A percentile compares a stretch with the other conserved stretches of the same genome.
phyloP scores from a whole-genome alignment of 345 rosid species.

The Salix dunnii region DNA sequence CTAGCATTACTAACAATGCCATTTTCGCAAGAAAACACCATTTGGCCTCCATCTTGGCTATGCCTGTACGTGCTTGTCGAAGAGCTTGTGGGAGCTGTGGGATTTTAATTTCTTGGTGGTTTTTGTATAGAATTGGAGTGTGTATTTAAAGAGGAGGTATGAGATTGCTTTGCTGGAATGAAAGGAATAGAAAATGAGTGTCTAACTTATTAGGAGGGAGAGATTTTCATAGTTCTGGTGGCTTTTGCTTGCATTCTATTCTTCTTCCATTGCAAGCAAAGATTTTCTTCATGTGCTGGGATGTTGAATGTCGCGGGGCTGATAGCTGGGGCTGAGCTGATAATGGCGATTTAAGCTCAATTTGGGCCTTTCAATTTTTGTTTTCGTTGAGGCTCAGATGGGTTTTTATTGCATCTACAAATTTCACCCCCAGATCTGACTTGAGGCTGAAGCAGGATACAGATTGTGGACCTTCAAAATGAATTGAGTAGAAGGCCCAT shows the following conservation, averaged over 20 bases:
- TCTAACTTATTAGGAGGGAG: slow-evolving; percentile 43
- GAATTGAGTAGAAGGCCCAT: not conserved
- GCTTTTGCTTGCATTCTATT: slow-evolving; percentile 38
- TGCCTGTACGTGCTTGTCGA: not conserved
- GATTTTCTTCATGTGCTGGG: slow-evolving; percentile 1
- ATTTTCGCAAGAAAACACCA: slow-evolving; percentile 2
- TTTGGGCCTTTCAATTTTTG: not conserved
- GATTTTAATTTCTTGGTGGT: slow-evolving; percentile 1
- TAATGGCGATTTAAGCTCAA: not conserved
- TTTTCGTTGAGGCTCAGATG: not conserved
- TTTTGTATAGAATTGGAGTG: slow-evolving; percentile 1
- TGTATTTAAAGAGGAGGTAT: slow-evolving; percentile 8
- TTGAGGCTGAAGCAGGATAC: not conserved
- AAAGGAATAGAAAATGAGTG: slow-evolving; percentile 39
- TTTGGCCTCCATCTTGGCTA: slow-evolving; percentile 38
- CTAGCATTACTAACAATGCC: not conserved
- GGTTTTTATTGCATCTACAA: not conserved
- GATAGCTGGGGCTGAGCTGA: not conserved
- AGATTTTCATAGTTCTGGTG: slow-evolving; percentile 42
- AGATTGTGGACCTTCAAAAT: not conserved
- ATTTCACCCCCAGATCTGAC: not conserved
- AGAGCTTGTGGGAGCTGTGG: not conserved
- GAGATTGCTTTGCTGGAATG: slow-evolving; percentile 28
- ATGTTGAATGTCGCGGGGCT: not conserved
- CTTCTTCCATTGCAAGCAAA: slow-evolving; percentile 57